Percentiles rank a stretch among this genome's conserved stretches.
Conservation (phyloP, 345 rosid genomes). For the Brassica juncea region DNA sequence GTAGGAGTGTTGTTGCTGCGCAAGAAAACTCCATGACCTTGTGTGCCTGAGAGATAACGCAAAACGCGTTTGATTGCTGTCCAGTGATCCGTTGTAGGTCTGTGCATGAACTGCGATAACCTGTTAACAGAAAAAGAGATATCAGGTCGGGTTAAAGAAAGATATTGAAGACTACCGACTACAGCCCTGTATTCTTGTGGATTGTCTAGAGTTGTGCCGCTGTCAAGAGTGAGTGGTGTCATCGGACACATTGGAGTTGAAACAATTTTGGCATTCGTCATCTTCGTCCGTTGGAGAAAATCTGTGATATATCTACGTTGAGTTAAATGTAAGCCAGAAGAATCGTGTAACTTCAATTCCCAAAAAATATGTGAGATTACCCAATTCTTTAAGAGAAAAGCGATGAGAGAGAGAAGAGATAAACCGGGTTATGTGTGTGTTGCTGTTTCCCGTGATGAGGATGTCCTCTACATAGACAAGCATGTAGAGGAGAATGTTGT, state of each 20-base stretch:
- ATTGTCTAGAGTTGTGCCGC: background rate
- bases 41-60: background rate
- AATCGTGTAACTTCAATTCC: background rate
- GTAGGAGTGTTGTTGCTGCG: background rate
- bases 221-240: background rate
- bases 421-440: background rate
- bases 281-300: background rate
- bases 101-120: background rate
- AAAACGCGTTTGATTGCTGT: background rate
- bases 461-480: background rate
- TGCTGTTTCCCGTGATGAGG: background rate
- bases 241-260: background rate
- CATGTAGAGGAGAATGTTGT: background rate
- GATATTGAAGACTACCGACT: background rate
- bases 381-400: background rate
- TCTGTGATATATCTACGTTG: background rate
- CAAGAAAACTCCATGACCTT: background rate
- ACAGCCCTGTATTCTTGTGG: background rate
- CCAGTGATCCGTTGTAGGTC: background rate
- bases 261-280: background rate
- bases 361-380: background rate
- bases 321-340: background rate
- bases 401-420: background rate
- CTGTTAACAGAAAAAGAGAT: background rate
- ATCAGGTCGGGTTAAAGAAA: background rate